Evolutionary conservation across 2,329 filamentous ascomycete species (phyloP), one percentile per base, ranked within the genome.

Genomic region (Dactylellina leptospora): DNA sequence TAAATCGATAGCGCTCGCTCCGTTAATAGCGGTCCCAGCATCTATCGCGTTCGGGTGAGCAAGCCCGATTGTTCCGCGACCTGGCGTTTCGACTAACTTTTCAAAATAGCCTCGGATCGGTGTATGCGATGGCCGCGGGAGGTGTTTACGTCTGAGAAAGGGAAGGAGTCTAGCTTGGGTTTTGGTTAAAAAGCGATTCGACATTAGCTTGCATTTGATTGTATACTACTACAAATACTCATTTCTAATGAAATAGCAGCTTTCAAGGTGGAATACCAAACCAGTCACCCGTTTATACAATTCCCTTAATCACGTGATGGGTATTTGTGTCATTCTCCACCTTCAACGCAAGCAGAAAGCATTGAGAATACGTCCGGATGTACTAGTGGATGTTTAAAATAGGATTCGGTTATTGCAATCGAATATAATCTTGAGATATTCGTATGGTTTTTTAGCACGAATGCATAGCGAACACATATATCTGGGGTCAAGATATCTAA

Each of bases 101-200:
- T 11, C 11, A 11, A 38, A 22, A 9, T 78, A 97, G 93, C 54
- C 90, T 96, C 81, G 95, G 95, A 77, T 89, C 93, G 54, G 92
- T 99, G 47, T 97, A 95, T 82, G 96, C 97, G 90, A 97, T 99
- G 82, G 99, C 95, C 82, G 95, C 93, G 72, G 95, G 95, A 80
- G 95, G 95, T 80, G 95, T 99, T 79, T 97, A 99, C 88, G 92
- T 99, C 81, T 99, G 87, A 82, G 38, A 27, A 44, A 40, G 13
- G 18, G 6, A 4, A 9, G 9, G 18, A 10, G 38, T 18, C 38
- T 4, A 16, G 38, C 38, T 42, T 42, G 25, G 47, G 25, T 23
- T n/a, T 2, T 8, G 3, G 22, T 18, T 1, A 2, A 33, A 18
- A 27, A 25, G 5, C 6, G 42, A n/a, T 9, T 20, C 11, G 9